Evolutionary conservation across 257 asterid species (phyloP).

Genomic region (Solanum neorickii): DNA sequence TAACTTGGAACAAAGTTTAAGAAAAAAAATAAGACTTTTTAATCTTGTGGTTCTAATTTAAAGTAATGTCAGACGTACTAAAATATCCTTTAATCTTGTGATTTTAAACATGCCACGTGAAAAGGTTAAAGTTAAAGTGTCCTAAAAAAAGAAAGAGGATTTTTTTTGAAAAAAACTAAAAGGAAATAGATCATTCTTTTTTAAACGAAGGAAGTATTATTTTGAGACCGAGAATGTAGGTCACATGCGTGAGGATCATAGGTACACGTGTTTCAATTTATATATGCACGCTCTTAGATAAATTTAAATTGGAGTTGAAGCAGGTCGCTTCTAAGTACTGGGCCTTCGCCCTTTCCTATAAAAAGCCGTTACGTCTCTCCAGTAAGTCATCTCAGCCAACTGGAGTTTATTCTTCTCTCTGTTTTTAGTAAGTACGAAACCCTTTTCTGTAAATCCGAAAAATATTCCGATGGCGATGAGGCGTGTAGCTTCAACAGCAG

Average conservation of each 20-base stretch:
- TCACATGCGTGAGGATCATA: neutral
- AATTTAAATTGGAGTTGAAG: neutral
- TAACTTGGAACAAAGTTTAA: too few relatives aligned
- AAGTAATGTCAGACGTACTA: too few relatives aligned
- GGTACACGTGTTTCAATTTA: neutral
- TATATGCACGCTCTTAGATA: too few relatives aligned
- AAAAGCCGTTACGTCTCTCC: neutral
- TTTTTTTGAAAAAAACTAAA: too few relatives aligned
- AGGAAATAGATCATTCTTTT: too few relatives aligned
- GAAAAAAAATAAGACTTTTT: too few relatives aligned
- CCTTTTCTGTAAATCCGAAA: neutral
- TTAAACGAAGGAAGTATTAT: neutral
- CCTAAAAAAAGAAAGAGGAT: accelerated
- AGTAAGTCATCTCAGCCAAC: neutral
- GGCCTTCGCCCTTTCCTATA: neutral
- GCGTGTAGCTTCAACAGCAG: conserved; percentile 49
- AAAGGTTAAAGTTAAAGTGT: accelerated
- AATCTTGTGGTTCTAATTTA: too few relatives aligned
- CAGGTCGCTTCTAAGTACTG: neutral
- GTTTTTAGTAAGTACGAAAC: neutral
- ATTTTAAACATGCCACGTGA: accelerated
- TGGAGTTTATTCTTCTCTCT: neutral
- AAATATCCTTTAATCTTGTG: too few relatives aligned
- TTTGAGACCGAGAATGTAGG: neutral
- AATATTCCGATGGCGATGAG: conserved; percentile 55